Base-by-base conservation (phyloP, 305 asterid genomes). In the Lippia alba region DNA sequence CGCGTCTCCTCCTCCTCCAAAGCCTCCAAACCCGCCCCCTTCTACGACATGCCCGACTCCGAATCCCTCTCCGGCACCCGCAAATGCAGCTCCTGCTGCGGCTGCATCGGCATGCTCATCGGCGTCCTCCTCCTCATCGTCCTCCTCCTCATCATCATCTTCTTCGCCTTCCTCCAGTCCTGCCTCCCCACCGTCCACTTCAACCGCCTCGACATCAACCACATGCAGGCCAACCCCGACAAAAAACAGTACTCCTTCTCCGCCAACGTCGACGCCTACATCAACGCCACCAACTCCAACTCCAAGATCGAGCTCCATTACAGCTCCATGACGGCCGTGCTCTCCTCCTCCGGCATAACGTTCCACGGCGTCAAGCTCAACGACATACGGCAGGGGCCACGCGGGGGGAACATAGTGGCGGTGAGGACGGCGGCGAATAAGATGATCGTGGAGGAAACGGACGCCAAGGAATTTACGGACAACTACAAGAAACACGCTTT, bases 81-180 rank as follows among this genome's bases (percentile, higher is more conserved):
- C 41, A 36, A 36, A 36, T 76, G 78, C 74, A 33, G 57, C 73
- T 55, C 76, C 56, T 68, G 74, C 78, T 82, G 82, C 66, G 81
- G 79, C 70, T 79, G 85, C 66, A 36, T 56, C 30, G 73, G 80
- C 10, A 0, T 78, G 4, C n/a, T 32, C 36, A 2, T 76, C 7
- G 75, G 76, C 44, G 14, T 80, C 73, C 15, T 84, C 61, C 12
- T 82, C 10, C 49, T 82, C 73, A 20, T 78, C 5, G 5, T 55
- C 66, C 69, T 82, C 74, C 64, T 82, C 64, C 4, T n/a, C 30
- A 82, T 80, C 12, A 69, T 76, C 41, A 10, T 75, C 1, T 73
- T 67, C 30, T 80, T 55, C 80, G 63, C 83, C n/a, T 73, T 75
- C 79, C 73, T 84, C 67, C 79, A 74, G 51, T 82, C 87, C 11